These are phyloP conservation scores for Euphrasia confusa DNA, from an alignment of 257 asterid genomes.

Conservation along the genomic window DNA sequence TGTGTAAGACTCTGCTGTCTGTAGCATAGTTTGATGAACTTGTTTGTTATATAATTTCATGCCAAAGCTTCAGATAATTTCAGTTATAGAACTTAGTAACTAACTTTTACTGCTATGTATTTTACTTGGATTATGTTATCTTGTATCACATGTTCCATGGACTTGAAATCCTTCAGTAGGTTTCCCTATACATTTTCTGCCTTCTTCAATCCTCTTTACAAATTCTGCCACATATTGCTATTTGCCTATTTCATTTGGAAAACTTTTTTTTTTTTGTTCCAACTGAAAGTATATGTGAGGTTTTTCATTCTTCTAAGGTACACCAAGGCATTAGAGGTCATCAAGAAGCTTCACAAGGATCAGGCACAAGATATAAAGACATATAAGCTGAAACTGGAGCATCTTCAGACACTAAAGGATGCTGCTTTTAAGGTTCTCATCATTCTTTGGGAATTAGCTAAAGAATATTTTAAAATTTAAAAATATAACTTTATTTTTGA, in stretches of 20 bases:
- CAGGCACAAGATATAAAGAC: slow-evolving; percentile 91
- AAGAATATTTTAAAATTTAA: background rate
- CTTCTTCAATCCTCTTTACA: background rate
- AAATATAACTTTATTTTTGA: background rate
- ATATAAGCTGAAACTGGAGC: slow-evolving; percentile 83
- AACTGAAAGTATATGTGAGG: slow-evolving; percentile 8
- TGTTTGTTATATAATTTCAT: background rate
- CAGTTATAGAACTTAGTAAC: background rate
- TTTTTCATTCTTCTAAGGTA: slow-evolving; percentile 48
- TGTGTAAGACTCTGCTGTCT: slow-evolving; percentile 2
- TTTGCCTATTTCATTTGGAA: slow-evolving; percentile 9
- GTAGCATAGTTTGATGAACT: background rate
- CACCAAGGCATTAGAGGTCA: slow-evolving; percentile 96
- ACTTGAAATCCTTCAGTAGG: slow-evolving; percentile 13
- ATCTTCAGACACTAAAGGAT: slow-evolving; percentile 84
- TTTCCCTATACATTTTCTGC: slow-evolving; percentile 12
- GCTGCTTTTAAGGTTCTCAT: slow-evolving; percentile 83
- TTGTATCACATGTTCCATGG: slow-evolving; percentile 1
- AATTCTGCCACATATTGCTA: background rate
- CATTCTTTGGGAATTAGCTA: slow-evolving; percentile 3
- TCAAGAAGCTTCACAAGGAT: slow-evolving; percentile 96
- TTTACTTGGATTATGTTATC: background rate
- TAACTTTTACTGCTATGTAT: background rate
- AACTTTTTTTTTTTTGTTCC: slow-evolving; percentile 17
- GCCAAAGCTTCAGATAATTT: background rate